phyloP scores from a whole-genome alignment of 2,329 filamentous ascomycete genomes.

The Colletotrichum costaricense region DNA sequence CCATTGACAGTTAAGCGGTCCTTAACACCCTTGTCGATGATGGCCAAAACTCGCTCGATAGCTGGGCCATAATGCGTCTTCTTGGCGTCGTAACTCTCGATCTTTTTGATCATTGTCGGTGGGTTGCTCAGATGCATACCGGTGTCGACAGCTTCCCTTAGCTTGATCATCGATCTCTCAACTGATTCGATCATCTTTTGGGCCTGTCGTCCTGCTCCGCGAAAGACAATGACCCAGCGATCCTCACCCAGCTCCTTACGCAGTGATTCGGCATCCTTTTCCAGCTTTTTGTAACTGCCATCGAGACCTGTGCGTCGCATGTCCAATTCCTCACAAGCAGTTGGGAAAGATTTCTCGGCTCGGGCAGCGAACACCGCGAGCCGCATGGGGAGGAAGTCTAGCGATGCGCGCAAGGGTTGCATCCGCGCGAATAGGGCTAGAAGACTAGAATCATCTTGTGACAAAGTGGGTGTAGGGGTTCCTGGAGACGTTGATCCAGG shows the following conservation, averaged over 20 bases:
- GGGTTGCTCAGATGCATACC: constrained; percentile 80
- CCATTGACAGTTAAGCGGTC: constrained; percentile 97
- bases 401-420: constrained; percentile 90
- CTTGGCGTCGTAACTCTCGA: constrained; percentile 95
- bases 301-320: constrained; percentile 81
- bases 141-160: constrained; percentile 82
- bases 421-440: constrained; percentile 93
- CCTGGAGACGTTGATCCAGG: constrained; percentile 67
- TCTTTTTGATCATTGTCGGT: constrained; percentile 79
- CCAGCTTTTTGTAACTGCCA: constrained; percentile 86
- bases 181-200: constrained; percentile 98
- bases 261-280: constrained; percentile 89
- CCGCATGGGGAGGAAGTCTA: constrained; percentile 97
- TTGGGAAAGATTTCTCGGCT: constrained; percentile 84
- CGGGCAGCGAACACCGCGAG: constrained; percentile 86
- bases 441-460: constrained; percentile 87
- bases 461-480: constrained; percentile 65
- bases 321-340: constrained; percentile 89
- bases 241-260: constrained; percentile 94
- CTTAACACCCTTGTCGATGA: constrained; percentile 95
- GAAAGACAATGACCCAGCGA: constrained; percentile 94
- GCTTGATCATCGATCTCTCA: constrained; percentile 84
- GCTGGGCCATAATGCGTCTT: constrained; percentile 94
- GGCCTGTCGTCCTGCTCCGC: constrained; percentile 90
- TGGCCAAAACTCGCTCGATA: constrained; percentile 88